These are phyloP conservation scores for Tylopilus sp. DNA, from an alignment of 768 basidiomycete genomes.

Conservation along the genomic window DNA sequence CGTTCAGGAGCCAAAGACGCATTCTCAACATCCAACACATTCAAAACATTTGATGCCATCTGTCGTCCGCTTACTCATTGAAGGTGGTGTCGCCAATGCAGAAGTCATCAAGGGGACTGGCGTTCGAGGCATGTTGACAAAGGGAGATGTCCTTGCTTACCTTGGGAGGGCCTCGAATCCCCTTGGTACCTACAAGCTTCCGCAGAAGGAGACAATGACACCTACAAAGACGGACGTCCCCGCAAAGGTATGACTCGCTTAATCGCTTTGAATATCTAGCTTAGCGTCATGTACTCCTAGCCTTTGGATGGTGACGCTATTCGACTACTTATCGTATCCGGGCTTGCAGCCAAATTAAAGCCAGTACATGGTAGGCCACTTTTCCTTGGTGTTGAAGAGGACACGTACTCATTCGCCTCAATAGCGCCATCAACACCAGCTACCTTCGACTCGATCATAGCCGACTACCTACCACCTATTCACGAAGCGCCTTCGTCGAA, in stretches of 20 bases:
- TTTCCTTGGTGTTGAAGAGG: background rate
- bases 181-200: conserved; percentile 66
- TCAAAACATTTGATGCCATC: conserved; percentile 85
- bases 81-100: conserved; percentile 51
- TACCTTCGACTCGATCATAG: conserved; percentile 71
- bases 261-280: background rate
- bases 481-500: conserved; percentile 17
- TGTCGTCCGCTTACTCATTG: conserved; percentile 73
- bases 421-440: conserved; percentile 40
- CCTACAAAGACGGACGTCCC: conserved; percentile 35
- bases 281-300: conserved; percentile 18
- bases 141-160: conserved; percentile 88
- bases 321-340: conserved; percentile 59
- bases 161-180: conserved; percentile 82
- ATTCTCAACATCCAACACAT: conserved; percentile 39
- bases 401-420: conserved; percentile 8
- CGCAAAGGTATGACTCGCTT: conserved; percentile 33
- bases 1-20: conserved; percentile 34
- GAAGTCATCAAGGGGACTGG: conserved; percentile 84
- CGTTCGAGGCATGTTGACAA: conserved; percentile 89
- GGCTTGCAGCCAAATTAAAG: conserved; percentile 55
- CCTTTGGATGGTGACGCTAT: conserved; percentile 63
- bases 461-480: conserved; percentile 60
- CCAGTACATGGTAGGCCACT: conserved; percentile 41
- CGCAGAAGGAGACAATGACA: conserved; percentile 26